Evolutionary conservation across 495 filamentous ascomycete genomes (phyloP), one percentile per base, ranked within the genome.

Genomic region (Penicillium riverlandense): DNA sequence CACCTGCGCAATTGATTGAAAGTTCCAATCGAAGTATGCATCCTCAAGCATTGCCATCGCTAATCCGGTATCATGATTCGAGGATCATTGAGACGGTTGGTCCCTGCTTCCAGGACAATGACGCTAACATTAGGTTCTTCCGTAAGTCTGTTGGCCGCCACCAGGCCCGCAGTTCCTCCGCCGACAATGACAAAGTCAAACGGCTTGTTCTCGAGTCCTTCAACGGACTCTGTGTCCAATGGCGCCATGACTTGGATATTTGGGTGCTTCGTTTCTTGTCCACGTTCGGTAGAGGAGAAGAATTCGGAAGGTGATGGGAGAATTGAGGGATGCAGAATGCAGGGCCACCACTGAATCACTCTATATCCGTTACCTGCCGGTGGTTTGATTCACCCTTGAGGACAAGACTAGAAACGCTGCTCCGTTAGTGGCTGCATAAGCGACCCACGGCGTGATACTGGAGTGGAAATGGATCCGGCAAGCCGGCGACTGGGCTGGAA

Each of bases 81-180:
- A 11, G 66, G 67, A 35, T 79, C 71, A 6, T 56, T 44, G 8
- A 52, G 44, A 14, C 59, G 66, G 41, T 77, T 65, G 12, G 56
- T 56, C 5, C 78, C 78, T 22, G 74, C 74, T 58, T 82, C 78
- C 40, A 82, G 55, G 7, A 80, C 69, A 2, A 78, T 50, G 9
- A 82, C 70, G 0, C 53, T 48, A 9, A 67, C 54, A 29, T 59
- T 45, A 8, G 49, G 50, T 32, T 72, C 48, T 47, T 75, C 72
- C 0, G 69, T 69, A n/a, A 79, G 54, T 8, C 72, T 56, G 34
- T 65, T 62, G 1, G 74, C 75, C 10, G 77, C 62, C 0, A 69
- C 70, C 6, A 77, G 53, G 9, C 73, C 74, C 29, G 70, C 56
- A 2, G 72, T 69, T 0, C 75, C 75, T 5, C 65, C 74, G 1